A percentile compares a stretch with the other conserved stretches of the same genome.
phyloP scores from a whole-genome alignment of 192 early-diverging fungal species.

The Rhizophlyctis rosea region DNA sequence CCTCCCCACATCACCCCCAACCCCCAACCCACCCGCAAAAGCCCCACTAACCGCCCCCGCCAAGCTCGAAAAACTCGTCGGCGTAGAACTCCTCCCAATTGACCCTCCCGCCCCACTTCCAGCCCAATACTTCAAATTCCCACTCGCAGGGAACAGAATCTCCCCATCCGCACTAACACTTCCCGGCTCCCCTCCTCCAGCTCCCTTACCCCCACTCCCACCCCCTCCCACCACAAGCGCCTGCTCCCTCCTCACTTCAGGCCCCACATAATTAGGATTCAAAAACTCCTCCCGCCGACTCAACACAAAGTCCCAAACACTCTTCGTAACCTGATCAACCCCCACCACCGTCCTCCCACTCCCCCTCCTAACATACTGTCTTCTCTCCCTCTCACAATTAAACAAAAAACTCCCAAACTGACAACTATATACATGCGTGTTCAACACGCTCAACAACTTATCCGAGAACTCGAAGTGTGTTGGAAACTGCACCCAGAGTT shows the following conservation, averaged over 20 bases:
- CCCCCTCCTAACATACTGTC: constrained; percentile 30
- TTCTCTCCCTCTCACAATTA: constrained; percentile 81
- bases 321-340: constrained; percentile 45
- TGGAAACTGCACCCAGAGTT: constrained; percentile 83
- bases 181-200: constrained; percentile 16
- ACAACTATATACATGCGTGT: constrained; percentile 83
- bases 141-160: constrained; percentile 64
- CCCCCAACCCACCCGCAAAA: too few relatives aligned
- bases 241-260: constrained; percentile 33
- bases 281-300: constrained; percentile 50
- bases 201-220: neutral
- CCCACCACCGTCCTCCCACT: neutral
- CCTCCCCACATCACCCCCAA: too few relatives aligned
- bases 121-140: constrained; percentile 69
- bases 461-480: constrained; percentile 93
- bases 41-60: too few relatives aligned
- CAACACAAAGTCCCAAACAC: constrained; percentile 82
- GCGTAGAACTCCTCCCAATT: too few relatives aligned
- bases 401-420: constrained; percentile 94
- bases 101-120: constrained; percentile 14
- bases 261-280: constrained; percentile 58
- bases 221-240: constrained; percentile 8
- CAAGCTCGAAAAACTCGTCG: too few relatives aligned
- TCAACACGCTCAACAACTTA: constrained; percentile 72
- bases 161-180: constrained; percentile 41